Conservation (phyloP, 192 early-diverging fungal species). For the Linnemannia hyalina region DNA sequence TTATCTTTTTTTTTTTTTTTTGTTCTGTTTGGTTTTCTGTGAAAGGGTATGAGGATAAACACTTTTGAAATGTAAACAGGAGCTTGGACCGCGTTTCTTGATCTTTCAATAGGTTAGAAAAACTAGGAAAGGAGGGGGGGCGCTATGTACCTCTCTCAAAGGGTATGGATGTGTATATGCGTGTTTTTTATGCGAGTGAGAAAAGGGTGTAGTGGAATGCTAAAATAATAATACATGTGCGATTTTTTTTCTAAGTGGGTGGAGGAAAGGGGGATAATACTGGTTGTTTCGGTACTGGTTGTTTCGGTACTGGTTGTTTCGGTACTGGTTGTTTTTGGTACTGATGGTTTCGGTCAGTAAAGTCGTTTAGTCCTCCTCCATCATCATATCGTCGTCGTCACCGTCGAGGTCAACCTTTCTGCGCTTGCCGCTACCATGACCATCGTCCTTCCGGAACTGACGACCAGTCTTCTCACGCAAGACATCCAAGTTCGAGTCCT, state of each 20-base stretch:
- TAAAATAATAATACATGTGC: conserved; percentile 5
- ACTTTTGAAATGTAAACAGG: no score
- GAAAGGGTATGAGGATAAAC: no score
- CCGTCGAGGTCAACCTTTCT: conserved; percentile 49
- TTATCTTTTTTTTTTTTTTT: no score
- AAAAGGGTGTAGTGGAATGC: not conserved
- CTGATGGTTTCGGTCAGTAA: no score
- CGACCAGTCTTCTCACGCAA: conserved; percentile 89
- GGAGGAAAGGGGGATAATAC: not conserved
- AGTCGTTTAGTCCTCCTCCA: conserved; percentile 36
- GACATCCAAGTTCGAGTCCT: conserved; percentile 80
- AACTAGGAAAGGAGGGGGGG: no score
- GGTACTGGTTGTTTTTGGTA: no score
- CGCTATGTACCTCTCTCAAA: no score
- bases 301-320: no score
- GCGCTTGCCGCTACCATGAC: conserved; percentile 60
- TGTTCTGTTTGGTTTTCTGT: no score
- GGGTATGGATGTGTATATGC: not conserved
- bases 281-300: no score
- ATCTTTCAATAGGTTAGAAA: no score
- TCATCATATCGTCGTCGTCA: conserved; percentile 53
- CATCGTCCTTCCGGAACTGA: conserved; percentile 78
- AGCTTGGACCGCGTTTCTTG: no score
- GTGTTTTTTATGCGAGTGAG: conserved; percentile 6
- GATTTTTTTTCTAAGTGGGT: not conserved